These are phyloP conservation scores for Aspergillus saccharolyticus DNA, from an alignment of 495 filamentous ascomycete genomes.

Conservation along the genomic window DNA sequence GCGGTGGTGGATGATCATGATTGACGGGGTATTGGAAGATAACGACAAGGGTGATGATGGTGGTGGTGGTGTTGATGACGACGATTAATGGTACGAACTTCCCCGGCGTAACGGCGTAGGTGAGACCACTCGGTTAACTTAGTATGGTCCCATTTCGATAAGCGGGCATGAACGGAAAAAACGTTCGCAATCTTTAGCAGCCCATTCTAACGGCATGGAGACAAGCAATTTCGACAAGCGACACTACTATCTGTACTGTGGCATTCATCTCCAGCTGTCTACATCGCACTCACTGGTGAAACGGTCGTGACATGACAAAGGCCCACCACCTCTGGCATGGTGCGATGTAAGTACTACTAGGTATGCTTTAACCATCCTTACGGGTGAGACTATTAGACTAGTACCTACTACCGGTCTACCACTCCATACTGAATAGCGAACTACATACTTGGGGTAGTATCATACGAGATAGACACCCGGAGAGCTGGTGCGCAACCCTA, in stretches of 20 bases:
- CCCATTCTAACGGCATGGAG: neutral
- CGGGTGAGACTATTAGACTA: neutral
- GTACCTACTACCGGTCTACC: too few relatives aligned
- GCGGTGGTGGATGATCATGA: neutral
- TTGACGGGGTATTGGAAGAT: neutral
- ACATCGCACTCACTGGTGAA: slow-evolving; percentile 9
- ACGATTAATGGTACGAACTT: neutral
- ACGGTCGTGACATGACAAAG: slow-evolving; percentile 6
- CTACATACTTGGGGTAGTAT: too few relatives aligned
- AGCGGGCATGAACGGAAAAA: slow-evolving; percentile 5
- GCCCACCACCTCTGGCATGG: slow-evolving; percentile 11
- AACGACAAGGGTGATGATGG: neutral
- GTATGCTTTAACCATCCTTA: slow-evolving; percentile 6
- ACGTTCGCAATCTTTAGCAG: neutral
- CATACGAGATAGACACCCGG: neutral
- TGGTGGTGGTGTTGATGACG: neutral
- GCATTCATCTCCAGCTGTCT: neutral
- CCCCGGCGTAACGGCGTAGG: neutral
- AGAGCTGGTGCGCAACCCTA: neutral
- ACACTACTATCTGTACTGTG: slow-evolving; percentile 1
- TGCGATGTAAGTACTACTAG: slow-evolving; percentile 5
- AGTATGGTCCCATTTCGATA: neutral
- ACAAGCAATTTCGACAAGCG: slow-evolving; percentile 5
- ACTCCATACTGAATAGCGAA: too few relatives aligned
- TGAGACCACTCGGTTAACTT: neutral